These are phyloP conservation scores for Phytophthora fragariaefolia DNA, from an alignment of 352 stramenopile genomes.

Conservation along the genomic window DNA sequence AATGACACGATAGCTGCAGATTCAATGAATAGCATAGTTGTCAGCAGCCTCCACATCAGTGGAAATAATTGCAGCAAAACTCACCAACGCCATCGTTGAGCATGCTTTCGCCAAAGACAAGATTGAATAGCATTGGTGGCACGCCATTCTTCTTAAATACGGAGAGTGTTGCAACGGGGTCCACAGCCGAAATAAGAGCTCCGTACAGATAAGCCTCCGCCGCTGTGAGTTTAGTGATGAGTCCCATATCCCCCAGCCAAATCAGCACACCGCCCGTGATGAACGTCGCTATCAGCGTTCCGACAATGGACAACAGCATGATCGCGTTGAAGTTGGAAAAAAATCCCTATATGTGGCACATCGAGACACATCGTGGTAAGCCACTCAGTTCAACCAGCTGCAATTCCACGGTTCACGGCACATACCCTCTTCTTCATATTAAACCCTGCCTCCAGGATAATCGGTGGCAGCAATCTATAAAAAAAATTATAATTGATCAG, in stretches of 20 bases:
- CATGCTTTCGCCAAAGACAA: slow-evolving; percentile 96
- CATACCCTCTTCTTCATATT: slow-evolving; percentile 89
- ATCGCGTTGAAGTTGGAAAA: slow-evolving; percentile 92
- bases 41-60: slow-evolving; percentile 4
- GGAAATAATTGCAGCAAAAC: slow-evolving; percentile 35
- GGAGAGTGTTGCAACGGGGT: slow-evolving; percentile 93
- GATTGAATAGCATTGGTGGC: slow-evolving; percentile 92
- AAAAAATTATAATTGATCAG: slow-evolving; percentile 7
- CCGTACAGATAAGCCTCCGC: slow-evolving; percentile 93
- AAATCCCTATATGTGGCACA: slow-evolving; percentile 71
- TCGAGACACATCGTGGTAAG: slow-evolving; percentile 19
- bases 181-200: slow-evolving; percentile 92
- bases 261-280: slow-evolving; percentile 80
- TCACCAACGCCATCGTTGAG: slow-evolving; percentile 94
- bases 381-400: slow-evolving; percentile 1
- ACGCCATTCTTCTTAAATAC: slow-evolving; percentile 94
- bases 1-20: slow-evolving; percentile 82
- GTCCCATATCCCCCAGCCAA: slow-evolving; percentile 68
- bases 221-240: slow-evolving; percentile 85
- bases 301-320: slow-evolving; percentile 78
- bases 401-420: slow-evolving; percentile 4
- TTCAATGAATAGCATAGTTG: not conserved
- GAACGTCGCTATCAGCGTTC: slow-evolving; percentile 83
- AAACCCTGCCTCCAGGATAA: slow-evolving; percentile 88
- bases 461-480: slow-evolving; percentile 68